Conservation (phyloP, 352 stramenopile species). For the Globisporangium orthogonon region DNA sequence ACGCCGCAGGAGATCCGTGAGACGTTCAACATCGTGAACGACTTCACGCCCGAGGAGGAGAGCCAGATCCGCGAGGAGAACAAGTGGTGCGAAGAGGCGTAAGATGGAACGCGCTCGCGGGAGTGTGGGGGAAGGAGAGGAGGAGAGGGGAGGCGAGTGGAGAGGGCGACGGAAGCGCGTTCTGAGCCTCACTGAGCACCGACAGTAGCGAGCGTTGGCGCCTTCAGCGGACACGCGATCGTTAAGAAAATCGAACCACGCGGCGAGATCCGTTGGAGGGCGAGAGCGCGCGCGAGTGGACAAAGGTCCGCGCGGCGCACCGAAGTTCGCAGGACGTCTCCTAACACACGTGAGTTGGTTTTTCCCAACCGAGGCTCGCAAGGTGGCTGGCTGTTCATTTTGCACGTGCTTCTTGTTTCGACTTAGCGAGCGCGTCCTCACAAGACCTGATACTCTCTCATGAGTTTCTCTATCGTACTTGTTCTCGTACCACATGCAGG, state of each 20-base stretch:
- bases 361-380: too few relatives aligned
- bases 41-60: constrained; percentile 99
- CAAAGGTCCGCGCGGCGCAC: too few relatives aligned
- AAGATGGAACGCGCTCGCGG: constrained; percentile 18
- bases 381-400: too few relatives aligned
- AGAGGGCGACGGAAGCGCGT: neutral
- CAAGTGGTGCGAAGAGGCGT: constrained; percentile 99
- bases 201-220: too few relatives aligned
- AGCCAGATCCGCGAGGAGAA: constrained; percentile 99
- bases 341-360: too few relatives aligned
- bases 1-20: constrained; percentile 99
- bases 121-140: neutral
- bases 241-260: neutral
- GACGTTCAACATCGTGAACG: constrained; percentile 99
- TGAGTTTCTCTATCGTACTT: too few relatives aligned
- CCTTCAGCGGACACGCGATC: neutral
- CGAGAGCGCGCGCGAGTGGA: neutral
- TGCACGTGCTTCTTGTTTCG: too few relatives aligned
- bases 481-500: too few relatives aligned
- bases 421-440: too few relatives aligned
- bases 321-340: too few relatives aligned
- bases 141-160: neutral
- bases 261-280: neutral
- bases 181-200: too few relatives aligned
- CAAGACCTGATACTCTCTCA: too few relatives aligned